phyloP scores from a whole-genome alignment of 495 filamentous ascomycete species.

The Bathelium albidoporum region DNA sequence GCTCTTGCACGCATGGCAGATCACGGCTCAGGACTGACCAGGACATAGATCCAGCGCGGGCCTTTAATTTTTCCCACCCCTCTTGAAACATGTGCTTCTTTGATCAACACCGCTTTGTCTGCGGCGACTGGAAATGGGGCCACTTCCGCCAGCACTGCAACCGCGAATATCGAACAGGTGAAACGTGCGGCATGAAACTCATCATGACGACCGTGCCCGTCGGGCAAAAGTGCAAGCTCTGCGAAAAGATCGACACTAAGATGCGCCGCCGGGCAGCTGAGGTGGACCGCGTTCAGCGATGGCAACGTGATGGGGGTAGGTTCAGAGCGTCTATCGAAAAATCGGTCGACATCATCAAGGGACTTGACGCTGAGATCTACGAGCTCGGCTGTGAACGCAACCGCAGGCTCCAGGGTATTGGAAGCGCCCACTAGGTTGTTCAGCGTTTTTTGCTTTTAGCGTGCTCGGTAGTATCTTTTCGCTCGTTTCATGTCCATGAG shows the following conservation, averaged over 20 bases:
- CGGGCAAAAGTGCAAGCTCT: constrained; percentile 62
- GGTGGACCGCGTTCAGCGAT: constrained; percentile 66
- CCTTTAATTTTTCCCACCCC: no score
- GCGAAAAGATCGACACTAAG: constrained; percentile 88
- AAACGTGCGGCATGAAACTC: constrained; percentile 95
- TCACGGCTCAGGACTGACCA: constrained; percentile 24
- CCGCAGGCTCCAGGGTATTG: constrained; percentile 31
- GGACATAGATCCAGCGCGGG: constrained; percentile 18
- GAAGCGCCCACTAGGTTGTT: constrained; percentile 12
- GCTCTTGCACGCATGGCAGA: constrained; percentile 23
- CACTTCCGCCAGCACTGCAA: constrained; percentile 90
- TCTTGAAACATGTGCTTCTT: constrained; percentile 52
- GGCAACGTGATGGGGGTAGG: constrained; percentile 57
- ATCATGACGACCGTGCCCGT: constrained; percentile 58
- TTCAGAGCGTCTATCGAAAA: constrained; percentile 74
- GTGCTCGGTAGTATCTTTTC: constrained; percentile 1
- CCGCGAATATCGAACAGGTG: constrained; percentile 92
- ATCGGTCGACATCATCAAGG: constrained; percentile 51
- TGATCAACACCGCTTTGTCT: constrained; percentile 52
- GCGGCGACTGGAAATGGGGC: constrained; percentile 93
- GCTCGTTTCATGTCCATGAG: constrained; percentile 3
- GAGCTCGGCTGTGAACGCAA: constrained; percentile 41
- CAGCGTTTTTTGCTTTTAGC: background rate
- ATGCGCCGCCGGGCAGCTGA: constrained; percentile 64
- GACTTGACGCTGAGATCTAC: constrained; percentile 54